Conservation (phyloP, 179 eudicot species). For the Gypsophila paniculata region DNA sequence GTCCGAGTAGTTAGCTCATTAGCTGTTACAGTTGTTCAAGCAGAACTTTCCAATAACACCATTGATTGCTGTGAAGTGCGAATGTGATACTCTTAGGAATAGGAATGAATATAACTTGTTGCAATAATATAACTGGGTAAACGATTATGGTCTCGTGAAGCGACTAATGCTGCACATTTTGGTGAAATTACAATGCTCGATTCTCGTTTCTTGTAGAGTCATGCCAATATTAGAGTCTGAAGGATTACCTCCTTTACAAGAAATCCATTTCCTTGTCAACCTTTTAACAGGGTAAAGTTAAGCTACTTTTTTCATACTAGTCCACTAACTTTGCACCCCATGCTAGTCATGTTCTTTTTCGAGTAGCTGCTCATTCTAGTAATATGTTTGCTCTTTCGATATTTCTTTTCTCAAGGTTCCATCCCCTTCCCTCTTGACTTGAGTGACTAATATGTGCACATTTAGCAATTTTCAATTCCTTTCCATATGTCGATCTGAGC, state of each 20-base stretch:
- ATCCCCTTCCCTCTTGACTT: neutral
- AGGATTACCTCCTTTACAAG: neutral
- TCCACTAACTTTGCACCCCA: neutral
- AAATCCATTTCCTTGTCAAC: neutral
- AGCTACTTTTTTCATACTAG: too few species aligned
- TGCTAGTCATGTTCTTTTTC: neutral
- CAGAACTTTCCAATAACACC: neutral
- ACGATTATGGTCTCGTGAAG: neutral
- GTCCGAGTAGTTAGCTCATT: neutral
- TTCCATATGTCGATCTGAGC: neutral
- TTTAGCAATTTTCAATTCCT: too few species aligned
- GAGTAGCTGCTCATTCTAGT: neutral
- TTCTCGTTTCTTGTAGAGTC: neutral
- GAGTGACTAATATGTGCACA: neutral
- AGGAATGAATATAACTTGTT: neutral
- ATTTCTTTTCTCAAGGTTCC: neutral
- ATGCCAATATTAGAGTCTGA: neutral
- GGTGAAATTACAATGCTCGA: neutral
- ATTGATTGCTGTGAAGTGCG: neutral
- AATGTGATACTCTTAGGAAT: neutral
- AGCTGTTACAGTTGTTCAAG: neutral
- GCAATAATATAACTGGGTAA: too few species aligned
- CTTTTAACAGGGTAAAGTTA: neutral
- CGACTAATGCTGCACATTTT: neutral
- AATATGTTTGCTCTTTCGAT: too few species aligned